Evolutionary conservation across 192 early-diverging fungal genomes (phyloP), one percentile per base, ranked within the genome.

Genomic region (Gryganskiella cystojenkinii): DNA sequence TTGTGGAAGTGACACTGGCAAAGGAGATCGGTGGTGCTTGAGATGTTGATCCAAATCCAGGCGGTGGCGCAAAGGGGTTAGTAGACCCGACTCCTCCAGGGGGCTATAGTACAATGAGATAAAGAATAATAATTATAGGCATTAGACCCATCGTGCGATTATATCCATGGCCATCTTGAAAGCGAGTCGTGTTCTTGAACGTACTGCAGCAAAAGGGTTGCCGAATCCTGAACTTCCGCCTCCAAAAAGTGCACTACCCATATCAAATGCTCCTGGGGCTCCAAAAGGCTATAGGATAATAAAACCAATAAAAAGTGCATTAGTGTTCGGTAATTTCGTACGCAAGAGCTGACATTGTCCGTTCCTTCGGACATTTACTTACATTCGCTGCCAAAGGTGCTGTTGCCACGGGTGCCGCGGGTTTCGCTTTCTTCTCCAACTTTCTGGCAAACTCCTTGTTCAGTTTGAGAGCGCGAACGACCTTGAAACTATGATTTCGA

Each of bases 401-500:
- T 57, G 25, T n/a, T 42, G 46, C 46, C 57, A 28, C 27, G 42
- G 52, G n/a, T 43, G 28, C 43, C 24, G 42, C 34, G 10, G 65
- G 57, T 50, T 79, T 69, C 53, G 72, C 58, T 45, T 84, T 84
- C 61, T 82, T 75, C 22, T 84, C 68, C 42, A 87, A 65, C 51
- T 83, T 85, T 53, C 80, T 79, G n/a, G 87, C 82, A 59, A 90
- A 90, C 28, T 90, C 85, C n/a, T 65, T 53, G 54, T 94, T 90
- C 25, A 90, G 76, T 64, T 86, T 55, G 57, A 93, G 88, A 14
- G 85, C 89, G 11, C 93, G 85, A 4, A 91, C 49, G 4, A 81
- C 91, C 11, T 78, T 79, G 47, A 90, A 87, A 54, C 89, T 90
- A 62, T n/a, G n/a, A n/a, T n/a, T 25, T 8, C 28, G 25, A 31